These are phyloP conservation scores for Dipodascus geniculatus DNA, from an alignment of 805 yeast genomes.

Conservation along the genomic window DNA sequence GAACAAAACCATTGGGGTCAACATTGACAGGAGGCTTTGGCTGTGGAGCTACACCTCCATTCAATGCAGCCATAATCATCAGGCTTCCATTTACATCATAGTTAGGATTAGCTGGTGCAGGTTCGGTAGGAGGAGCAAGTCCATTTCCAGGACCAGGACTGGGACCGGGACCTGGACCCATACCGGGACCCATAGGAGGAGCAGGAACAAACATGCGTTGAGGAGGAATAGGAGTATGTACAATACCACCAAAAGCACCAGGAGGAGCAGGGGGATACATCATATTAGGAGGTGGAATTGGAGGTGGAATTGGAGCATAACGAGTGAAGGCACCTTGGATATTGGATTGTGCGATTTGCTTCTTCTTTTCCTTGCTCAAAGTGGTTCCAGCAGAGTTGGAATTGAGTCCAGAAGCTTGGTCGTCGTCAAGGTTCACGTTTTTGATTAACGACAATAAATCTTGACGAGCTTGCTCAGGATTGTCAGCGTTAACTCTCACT, in stretches of 20 bases:
- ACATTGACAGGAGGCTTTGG: background rate
- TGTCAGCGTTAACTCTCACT: background rate
- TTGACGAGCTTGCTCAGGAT: background rate
- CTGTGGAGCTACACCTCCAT: conserved; percentile 5
- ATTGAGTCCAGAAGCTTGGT: background rate
- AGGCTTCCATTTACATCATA: conserved; percentile 14
- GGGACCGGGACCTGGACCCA: conserved; percentile 6
- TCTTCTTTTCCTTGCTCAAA: background rate
- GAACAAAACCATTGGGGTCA: conserved; percentile 3
- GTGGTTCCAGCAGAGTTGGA: too few species aligned
- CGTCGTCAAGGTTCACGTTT: background rate
- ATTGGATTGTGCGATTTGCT: conserved; percentile 8
- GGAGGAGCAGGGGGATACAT: conserved; percentile 11
- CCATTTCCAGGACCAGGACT: conserved; percentile 5
- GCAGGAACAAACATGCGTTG: conserved; percentile 19
- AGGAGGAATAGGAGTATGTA: conserved; percentile 13
- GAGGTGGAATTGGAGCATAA: conserved; percentile 12
- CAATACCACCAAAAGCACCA: background rate
- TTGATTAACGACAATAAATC: background rate
- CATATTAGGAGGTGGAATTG: conserved; percentile 5
- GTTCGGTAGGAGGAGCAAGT: conserved; percentile 6
- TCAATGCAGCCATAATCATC: conserved; percentile 16
- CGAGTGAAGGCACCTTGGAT: conserved; percentile 14
- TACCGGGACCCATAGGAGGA: conserved; percentile 14
- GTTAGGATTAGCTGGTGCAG: conserved; percentile 6